Evolutionary conservation across 2,329 filamentous ascomycete genomes (phyloP).

Genomic region (Tolypocladium pustulatum): DNA sequence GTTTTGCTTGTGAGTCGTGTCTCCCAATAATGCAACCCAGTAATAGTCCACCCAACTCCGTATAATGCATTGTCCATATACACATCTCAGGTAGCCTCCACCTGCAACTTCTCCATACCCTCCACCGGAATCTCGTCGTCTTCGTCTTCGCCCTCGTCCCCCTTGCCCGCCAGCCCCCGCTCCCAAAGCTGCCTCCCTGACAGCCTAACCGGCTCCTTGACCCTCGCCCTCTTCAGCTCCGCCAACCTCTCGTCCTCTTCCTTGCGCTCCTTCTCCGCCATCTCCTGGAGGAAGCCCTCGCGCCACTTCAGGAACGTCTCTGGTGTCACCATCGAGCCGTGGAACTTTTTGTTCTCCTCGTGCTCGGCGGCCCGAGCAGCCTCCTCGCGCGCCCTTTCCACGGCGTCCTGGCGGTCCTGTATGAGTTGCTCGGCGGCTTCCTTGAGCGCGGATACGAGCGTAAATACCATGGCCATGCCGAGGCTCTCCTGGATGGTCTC

Average conservation of each 20-base stretch:
- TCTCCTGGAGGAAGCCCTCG: conserved; percentile 65
- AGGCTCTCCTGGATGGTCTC: conserved; percentile 82
- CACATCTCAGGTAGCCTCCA: conserved; percentile 36
- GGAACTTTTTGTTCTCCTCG: conserved; percentile 94
- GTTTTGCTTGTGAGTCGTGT: not conserved
- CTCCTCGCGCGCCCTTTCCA: conserved; percentile 47
- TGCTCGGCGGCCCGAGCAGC: conserved; percentile 53
- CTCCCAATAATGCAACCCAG: not conserved
- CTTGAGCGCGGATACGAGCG: conserved; percentile 76
- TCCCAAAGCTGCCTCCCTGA: conserved; percentile 74
- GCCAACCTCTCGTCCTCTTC: conserved; percentile 71
- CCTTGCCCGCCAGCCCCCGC: conserved; percentile 57
- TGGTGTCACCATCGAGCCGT: conserved; percentile 77
- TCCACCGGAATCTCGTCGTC: conserved; percentile 51
- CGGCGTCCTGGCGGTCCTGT: conserved; percentile 57
- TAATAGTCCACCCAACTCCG: not conserved
- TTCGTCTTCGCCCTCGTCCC: conserved; percentile 55
- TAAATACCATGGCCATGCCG: conserved; percentile 97
- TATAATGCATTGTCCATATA: not conserved
- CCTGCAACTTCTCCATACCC: conserved; percentile 60
- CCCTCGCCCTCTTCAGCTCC: conserved; percentile 68
- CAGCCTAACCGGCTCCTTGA: conserved; percentile 63
- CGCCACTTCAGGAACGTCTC: conserved; percentile 82
- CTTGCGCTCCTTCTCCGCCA: conserved; percentile 59
- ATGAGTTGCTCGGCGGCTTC: conserved; percentile 85